Conservation (phyloP, 2,329 filamentous ascomycete species). For the Beauveria sp. region DNA sequence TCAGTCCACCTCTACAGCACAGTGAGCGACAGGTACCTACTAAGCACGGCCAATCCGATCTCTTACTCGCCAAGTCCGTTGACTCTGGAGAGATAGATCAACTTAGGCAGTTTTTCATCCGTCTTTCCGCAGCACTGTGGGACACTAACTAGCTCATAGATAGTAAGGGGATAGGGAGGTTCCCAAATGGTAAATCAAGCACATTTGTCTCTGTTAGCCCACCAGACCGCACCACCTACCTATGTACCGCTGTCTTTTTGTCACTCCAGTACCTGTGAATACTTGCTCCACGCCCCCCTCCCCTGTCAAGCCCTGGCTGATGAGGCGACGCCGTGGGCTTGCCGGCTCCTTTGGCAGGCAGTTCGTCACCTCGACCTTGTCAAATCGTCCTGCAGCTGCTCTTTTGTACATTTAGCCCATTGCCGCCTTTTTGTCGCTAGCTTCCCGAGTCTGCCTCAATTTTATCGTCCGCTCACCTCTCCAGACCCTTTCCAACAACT, state of each 20-base stretch:
- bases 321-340: not conserved
- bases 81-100: not conserved
- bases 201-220: not conserved
- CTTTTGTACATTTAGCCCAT: not conserved
- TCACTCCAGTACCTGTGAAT: too few species aligned
- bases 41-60: not conserved
- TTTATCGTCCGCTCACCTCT: not conserved
- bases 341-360: conserved; percentile 1
- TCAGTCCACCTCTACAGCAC: not conserved
- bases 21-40: not conserved
- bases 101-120: not conserved
- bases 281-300: not conserved
- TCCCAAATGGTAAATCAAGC: not conserved
- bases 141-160: not conserved
- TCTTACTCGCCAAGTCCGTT: not conserved
- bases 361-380: not conserved
- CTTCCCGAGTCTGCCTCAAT: not conserved
- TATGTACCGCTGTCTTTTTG: not conserved
- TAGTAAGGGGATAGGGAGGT: not conserved
- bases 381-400: not conserved
- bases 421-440: not conserved
- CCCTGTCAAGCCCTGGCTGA: not conserved
- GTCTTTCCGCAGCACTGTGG: not conserved
- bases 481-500: not conserved
- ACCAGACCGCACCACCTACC: not conserved